A percentile compares a stretch with the other conserved stretches of the same genome.
Evolutionary conservation across 805 yeast species (phyloP).

Genomic region (Candida taoyuanica): DNA sequence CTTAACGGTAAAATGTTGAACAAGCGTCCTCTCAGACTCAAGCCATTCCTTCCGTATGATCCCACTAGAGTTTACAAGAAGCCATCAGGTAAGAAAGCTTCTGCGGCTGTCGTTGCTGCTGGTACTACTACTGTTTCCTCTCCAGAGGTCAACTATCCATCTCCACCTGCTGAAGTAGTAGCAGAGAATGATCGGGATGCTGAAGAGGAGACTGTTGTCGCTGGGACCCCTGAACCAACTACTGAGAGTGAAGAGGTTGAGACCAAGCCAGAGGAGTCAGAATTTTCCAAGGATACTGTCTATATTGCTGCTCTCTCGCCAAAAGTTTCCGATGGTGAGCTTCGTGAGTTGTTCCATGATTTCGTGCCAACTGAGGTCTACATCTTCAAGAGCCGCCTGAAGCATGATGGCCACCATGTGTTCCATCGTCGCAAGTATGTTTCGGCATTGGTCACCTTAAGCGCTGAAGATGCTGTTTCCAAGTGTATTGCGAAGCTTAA

Average conservation of each 20-base stretch:
- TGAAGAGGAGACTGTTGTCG: too few species aligned
- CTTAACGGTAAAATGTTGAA: constrained; percentile 57
- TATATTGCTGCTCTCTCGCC: constrained; percentile 39
- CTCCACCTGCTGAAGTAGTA: too few species aligned
- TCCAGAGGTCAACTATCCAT: too few species aligned
- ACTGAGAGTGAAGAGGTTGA: too few species aligned
- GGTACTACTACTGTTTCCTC: too few species aligned
- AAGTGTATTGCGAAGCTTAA: constrained; percentile 39
- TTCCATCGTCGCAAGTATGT: constrained; percentile 34
- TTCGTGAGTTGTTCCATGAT: constrained; percentile 40
- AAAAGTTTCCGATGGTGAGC: constrained; percentile 38
- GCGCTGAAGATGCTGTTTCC: constrained; percentile 37
- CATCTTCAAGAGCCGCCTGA: constrained; percentile 38
- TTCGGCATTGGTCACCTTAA: constrained; percentile 49
- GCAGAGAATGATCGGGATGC: too few species aligned
- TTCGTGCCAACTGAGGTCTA: constrained; percentile 44
- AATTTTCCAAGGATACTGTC: constrained; percentile 40
- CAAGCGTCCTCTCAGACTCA: constrained; percentile 36
- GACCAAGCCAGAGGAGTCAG: constrained; percentile 1
- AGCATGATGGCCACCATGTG: constrained; percentile 19
- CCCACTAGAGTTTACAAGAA: constrained; percentile 22
- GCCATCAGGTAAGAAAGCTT: not conserved
- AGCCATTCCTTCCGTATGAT: constrained; percentile 39
- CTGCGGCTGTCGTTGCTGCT: not conserved
- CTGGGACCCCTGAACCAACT: not conserved